Evolutionary conservation across 768 basidiomycete species (phyloP), one percentile per base, ranked within the genome.

Genomic region (Harrya chromipes): DNA sequence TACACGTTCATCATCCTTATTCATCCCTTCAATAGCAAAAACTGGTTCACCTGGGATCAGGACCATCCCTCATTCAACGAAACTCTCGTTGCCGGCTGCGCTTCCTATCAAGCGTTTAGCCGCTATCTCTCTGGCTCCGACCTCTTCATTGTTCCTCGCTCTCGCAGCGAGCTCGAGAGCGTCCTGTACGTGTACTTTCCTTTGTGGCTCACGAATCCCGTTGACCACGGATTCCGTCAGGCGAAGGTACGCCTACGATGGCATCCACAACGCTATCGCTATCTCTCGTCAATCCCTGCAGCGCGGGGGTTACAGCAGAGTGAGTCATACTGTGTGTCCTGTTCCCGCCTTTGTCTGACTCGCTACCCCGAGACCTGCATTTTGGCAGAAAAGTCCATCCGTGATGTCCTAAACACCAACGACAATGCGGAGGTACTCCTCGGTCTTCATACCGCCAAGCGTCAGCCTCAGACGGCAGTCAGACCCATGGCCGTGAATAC

Each of bases 251-350:
- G 79, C 85, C 0, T 82, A 87, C 59, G 88, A 90, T 54, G 80
- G 83, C 11, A 87, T 91, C 47, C 90, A 91, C 66, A 91, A 90
- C 61, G 79, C 81, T 9, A 87, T 91, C 61, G 74, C 89, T 16
- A 77, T 77, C 50, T 83, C 85, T 58, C 83, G 83, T 39, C 79
- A 81, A 17, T 71, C 80, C 16, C 71, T 89, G 14, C 77, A 82
- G 52, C 74, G 78, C 1, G 70, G 79, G 13, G 79, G 80, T 29
- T 81, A 82, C 53, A 73, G 74, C 48, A 70, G 77, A 58, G 79
- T 81, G 60, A 55, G 79, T 72, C 48, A 8, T 21, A 4, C 11
- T 12, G 1, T 4, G 11, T 21, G 13, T 24, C 23, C 0, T 10
- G 9, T 12, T 19, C 21, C 1, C 19, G 2, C 27, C 29, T 36